Conservation (phyloP, 2,329 filamentous ascomycete species). For the Neopestalotiopsis sp. region DNA sequence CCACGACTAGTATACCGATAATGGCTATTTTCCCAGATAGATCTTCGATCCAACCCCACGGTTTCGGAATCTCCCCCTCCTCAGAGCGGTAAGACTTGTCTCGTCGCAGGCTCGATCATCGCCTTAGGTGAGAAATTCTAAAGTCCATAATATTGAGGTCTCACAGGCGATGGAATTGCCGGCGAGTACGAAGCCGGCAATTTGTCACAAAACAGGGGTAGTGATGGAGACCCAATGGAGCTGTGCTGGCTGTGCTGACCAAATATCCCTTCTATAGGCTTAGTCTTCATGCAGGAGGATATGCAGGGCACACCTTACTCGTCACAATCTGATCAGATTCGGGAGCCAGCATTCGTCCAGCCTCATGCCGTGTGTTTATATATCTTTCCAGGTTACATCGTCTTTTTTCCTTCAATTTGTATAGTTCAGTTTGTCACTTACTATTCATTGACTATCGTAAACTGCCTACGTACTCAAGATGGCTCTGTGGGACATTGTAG, state of each 20-base stretch:
- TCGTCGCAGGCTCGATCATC: too few relatives aligned
- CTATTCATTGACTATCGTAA: neutral
- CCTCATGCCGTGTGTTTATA: too few relatives aligned
- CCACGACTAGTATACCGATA: too few relatives aligned
- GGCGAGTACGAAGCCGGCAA: neutral
- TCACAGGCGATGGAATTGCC: neutral
- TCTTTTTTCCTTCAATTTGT: neutral
- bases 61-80: too few relatives aligned
- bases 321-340: neutral
- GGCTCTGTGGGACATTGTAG: neutral
- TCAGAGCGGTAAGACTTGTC: too few relatives aligned
- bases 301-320: neutral
- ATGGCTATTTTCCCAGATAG: too few relatives aligned
- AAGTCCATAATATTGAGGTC: neutral
- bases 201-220: neutral
- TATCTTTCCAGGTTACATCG: too few relatives aligned
- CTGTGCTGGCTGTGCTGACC: neutral
- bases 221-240: neutral
- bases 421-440: neutral
- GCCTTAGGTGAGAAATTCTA: too few relatives aligned
- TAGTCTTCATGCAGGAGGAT: slow-evolving; percentile 2
- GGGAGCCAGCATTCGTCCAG: too few relatives aligned
- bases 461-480: neutral
- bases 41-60: too few relatives aligned
- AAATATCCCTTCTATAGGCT: neutral